Evolutionary conservation across 768 basidiomycete species (phyloP).

Genomic region (Boletus reticulatus): DNA sequence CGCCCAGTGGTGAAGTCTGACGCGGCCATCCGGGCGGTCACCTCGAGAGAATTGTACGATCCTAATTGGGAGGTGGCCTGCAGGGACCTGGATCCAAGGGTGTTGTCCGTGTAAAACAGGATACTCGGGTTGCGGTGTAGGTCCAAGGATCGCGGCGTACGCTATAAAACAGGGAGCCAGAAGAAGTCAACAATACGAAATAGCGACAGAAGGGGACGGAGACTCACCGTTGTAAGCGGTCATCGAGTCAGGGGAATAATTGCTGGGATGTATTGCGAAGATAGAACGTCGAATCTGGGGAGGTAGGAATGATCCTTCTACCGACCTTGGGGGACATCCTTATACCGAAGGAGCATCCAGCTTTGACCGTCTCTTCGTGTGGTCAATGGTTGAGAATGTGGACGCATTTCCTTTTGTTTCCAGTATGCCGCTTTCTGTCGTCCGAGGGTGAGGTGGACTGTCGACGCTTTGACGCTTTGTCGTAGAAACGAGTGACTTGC

Average conservation of each 20-base stretch:
- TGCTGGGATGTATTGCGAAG: constrained; percentile 1
- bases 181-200: not conserved
- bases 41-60: constrained; percentile 16
- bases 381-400: not conserved
- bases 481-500: too few species aligned
- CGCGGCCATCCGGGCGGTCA: not conserved
- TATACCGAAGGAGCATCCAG: constrained; percentile 8
- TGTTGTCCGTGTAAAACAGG: constrained; percentile 1
- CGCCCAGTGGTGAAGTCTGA: constrained; percentile 14
- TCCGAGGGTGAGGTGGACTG: too few species aligned
- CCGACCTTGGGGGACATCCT: not conserved
- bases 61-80: constrained; percentile 13
- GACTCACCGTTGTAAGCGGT: constrained; percentile 2
- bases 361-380: not conserved
- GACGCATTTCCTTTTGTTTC: not conserved
- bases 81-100: constrained; percentile 7
- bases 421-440: too few species aligned
- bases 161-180: not conserved
- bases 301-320: not conserved
- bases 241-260: constrained; percentile 8
- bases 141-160: constrained; percentile 5
- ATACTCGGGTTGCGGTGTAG: constrained; percentile 2
- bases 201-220: too few species aligned
- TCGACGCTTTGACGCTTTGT: too few species aligned
- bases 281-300: not conserved